These are phyloP conservation scores for Rhododendron mucronatum DNA, from an alignment of 148 eudicot genomes.

Conservation along the genomic window DNA sequence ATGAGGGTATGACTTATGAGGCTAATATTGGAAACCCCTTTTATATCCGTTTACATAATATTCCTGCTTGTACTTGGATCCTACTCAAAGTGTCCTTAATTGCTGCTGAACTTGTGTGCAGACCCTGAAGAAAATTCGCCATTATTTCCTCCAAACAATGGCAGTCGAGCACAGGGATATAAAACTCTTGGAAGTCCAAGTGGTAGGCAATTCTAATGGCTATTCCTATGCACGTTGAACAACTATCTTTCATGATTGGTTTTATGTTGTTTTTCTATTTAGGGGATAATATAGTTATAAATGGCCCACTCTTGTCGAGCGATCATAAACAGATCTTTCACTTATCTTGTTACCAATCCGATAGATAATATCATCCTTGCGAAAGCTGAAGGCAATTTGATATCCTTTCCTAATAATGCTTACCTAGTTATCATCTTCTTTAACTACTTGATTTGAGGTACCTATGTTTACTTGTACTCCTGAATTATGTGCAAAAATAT, in stretches of 20 bases:
- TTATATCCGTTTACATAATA: not conserved
- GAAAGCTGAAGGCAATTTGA: not conserved
- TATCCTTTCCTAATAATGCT: not conserved
- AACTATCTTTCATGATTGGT: not conserved
- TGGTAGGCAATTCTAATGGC: slow-evolving; percentile 39
- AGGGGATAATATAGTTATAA: not conserved
- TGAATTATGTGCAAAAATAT: not conserved
- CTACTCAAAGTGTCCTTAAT: slow-evolving; percentile 8
- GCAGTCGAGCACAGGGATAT: slow-evolving; percentile 51
- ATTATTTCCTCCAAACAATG: slow-evolving; percentile 62
- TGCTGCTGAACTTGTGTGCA: slow-evolving; percentile 28
- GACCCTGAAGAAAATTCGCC: slow-evolving; percentile 67
- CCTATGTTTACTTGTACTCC: not conserved
- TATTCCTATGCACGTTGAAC: not conserved
- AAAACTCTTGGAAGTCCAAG: slow-evolving; percentile 49
- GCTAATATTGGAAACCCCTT: not conserved
- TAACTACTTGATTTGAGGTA: not conserved
- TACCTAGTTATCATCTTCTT: not conserved
- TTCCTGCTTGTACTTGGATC: not conserved
- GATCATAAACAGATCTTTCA: not conserved
- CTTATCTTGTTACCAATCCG: not conserved
- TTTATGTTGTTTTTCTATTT: not conserved
- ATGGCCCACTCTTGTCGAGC: not conserved
- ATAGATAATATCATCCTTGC: not conserved
- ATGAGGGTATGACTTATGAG: slow-evolving; percentile 42